These are phyloP conservation scores for Mariannaea sp. DNA, from an alignment of 2,329 filamentous ascomycete genomes.

Conservation along the genomic window DNA sequence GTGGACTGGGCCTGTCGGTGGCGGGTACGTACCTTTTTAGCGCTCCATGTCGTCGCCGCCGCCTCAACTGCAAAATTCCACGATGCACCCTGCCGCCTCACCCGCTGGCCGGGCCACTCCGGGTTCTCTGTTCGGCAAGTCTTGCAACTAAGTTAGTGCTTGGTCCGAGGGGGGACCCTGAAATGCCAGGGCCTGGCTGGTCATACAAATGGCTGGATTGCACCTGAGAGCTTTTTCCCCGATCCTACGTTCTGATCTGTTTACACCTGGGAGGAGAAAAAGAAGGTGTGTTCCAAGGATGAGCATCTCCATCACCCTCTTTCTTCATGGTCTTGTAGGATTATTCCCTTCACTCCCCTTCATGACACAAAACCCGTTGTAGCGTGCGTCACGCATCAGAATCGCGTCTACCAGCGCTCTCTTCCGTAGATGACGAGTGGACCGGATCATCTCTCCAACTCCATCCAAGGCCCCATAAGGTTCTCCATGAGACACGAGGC, in stretches of 20 bases:
- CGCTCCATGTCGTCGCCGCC: conserved; percentile 6
- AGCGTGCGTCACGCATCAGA: conserved; percentile 17
- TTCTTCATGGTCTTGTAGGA: not conserved
- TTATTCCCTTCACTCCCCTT: not conserved
- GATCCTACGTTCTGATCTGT: too few species aligned
- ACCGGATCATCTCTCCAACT: conserved; percentile 31
- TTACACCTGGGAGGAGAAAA: too few species aligned
- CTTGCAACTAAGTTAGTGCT: conserved; percentile 23
- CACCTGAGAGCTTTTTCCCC: conserved; percentile 4
- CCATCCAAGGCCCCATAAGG: conserved; percentile 18
- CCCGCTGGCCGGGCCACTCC: conserved; percentile 33
- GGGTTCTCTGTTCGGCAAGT: conserved; percentile 24
- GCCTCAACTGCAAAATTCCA: conserved; percentile 1
- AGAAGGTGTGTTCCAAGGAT: too few species aligned
- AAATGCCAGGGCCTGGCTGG: conserved; percentile 23
- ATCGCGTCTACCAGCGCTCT: conserved; percentile 25
- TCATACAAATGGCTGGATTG: too few species aligned
- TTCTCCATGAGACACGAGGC: conserved; percentile 16
- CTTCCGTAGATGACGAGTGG: conserved; percentile 32
- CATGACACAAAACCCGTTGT: conserved; percentile 9
- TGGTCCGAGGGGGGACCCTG: conserved; percentile 30
- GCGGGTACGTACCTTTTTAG: conserved; percentile 11
- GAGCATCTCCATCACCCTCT: too few species aligned
- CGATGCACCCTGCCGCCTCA: conserved; percentile 31
- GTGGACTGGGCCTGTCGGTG: not conserved